A percentile compares a stretch with the other conserved stretches of the same genome.
phyloP scores from a whole-genome alignment of 2,329 filamentous ascomycete species.

The Diplodia corticola region DNA sequence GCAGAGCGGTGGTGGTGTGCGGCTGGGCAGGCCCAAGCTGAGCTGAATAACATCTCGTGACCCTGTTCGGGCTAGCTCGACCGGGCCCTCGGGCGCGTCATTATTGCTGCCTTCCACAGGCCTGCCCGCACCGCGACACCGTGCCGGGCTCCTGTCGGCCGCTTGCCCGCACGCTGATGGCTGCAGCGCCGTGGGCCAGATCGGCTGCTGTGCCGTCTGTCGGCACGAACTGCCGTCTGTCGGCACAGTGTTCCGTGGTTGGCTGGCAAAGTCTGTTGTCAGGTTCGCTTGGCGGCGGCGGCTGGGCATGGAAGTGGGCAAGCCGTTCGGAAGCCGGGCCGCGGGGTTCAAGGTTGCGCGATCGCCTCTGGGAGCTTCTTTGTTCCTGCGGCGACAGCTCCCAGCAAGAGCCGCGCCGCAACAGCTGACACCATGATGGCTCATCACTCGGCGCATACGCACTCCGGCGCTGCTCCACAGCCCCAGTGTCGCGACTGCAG shows the following conservation, averaged over 20 bases:
- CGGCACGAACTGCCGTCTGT: not conserved
- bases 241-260: not conserved
- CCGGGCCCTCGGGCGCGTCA: not conserved
- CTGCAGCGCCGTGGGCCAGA: too few species aligned
- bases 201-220: not conserved
- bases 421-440: slow-evolving; percentile 8
- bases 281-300: not conserved
- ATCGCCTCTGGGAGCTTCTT: not conserved
- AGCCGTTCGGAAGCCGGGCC: slow-evolving; percentile 1
- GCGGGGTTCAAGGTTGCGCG: not conserved
- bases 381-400: not conserved
- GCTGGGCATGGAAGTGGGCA: not conserved
- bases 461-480: not conserved
- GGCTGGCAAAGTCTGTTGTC: not conserved
- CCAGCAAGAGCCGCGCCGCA: not conserved
- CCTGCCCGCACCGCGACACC: not conserved
- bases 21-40: not conserved
- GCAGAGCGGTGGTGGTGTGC: not conserved
- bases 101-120: not conserved
- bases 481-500: not conserved
- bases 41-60: not conserved
- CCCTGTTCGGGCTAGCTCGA: not conserved
- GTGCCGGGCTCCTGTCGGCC: not conserved
- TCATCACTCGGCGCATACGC: slow-evolving; percentile 6
- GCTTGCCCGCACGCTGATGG: not conserved